A percentile compares a stretch with the other conserved stretches of the same genome.
Conservation (phyloP, 73 alveolate species). For the Tetrahymena thermophila region DNA sequence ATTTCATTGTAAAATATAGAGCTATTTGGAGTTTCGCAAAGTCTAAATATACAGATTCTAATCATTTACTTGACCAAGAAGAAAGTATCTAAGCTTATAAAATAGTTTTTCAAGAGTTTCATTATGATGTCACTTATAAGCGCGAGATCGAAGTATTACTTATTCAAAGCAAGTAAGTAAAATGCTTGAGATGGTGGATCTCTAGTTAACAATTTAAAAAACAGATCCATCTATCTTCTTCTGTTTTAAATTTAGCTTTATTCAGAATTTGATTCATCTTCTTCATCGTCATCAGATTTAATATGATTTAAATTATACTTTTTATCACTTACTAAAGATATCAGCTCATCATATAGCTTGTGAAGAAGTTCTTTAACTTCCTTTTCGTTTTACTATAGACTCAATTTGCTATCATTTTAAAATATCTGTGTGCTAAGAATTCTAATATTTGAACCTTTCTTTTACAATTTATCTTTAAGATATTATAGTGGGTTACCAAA, state of each 20-base stretch:
- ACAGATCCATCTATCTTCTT: background rate
- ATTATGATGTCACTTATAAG: background rate
- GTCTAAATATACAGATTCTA: background rate
- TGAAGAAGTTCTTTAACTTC: background rate
- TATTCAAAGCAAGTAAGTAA: background rate
- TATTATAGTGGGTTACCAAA: background rate
- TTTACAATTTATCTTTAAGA: background rate
- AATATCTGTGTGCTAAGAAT: background rate
- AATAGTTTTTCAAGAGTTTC: background rate
- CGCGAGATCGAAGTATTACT: background rate
- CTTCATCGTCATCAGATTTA: background rate
- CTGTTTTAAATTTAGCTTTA: background rate
- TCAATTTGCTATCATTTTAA: background rate
- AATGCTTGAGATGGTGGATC: background rate
- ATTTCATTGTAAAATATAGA: background rate
- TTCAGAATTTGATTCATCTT: background rate
- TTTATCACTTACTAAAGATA: background rate
- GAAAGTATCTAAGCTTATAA: background rate
- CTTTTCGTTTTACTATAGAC: background rate
- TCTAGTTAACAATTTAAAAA: background rate
- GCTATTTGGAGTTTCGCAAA: background rate
- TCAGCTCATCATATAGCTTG: background rate
- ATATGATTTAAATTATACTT: background rate
- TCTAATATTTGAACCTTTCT: background rate
- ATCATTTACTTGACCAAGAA: background rate